Evolutionary conservation across 176 grass and related monocot genomes (phyloP), one percentile per base, ranked within the genome.

Genomic region (Dactylis glomerata): DNA sequence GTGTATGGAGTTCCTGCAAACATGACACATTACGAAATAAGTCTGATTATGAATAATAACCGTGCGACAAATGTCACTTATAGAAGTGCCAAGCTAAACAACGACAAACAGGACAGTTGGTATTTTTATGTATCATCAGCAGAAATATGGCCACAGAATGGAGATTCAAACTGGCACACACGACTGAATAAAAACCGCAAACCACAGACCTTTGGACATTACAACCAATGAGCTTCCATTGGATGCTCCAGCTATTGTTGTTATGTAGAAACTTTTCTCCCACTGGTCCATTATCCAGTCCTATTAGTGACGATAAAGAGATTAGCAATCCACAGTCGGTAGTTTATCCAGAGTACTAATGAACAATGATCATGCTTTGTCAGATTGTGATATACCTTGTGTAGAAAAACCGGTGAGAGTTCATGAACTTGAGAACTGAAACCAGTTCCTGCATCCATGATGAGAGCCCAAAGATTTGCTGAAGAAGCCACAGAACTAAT

Each of bases 211-310:
- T 93, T 95, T 98, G 27, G 96, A 98, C 96, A 98, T 98, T 24
- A 98, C 89, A 49, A 98, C 93, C 81, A 98, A 91, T 52, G 96
- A 98, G 85, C 96, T 93, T 73, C 93, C 96, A 87, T 93, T 98
- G 22, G 72, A 66, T 81, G 93, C 59, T 86, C 96, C 96, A 82
- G 96, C 89, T 85, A 98, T 92, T 47, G 96, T 80, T 80, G 88
- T 95, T 73, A 73, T 49, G 70, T 73, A 73, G 42, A 73, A 73
- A 73, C 70, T 73, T 73, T 73, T 73, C 70, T 98, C 96, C 96
- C 96, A 98, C 63, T 93, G 96, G 42, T 95, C 96, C 91, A 95
- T 98, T 90, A 98, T 98, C 96, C 96, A 98, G 84, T 98, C 96
- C 96, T 98, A 63, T 41, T 40, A 58, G 82, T 42, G 70, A 55